Percentiles rank a stretch among this genome's conserved stretches.
These are phyloP conservation scores for Trypanosoma lewisi DNA, from an alignment of 208 protist species.

Conservation along the genomic window DNA sequence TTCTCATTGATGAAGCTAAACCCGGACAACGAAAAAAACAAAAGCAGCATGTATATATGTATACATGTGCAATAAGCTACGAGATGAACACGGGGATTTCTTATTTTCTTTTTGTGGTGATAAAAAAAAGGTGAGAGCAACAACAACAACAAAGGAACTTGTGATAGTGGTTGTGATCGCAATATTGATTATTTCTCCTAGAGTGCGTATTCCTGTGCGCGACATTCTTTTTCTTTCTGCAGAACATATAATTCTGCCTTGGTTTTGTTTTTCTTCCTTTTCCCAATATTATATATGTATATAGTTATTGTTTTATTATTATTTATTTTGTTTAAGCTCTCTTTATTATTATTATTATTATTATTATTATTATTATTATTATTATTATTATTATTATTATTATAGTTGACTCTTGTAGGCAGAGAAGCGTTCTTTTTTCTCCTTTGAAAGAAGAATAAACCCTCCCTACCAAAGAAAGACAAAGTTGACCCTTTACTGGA, in stretches of 20 bases:
- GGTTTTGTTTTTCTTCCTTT: neutral
- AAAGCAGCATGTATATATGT: no score
- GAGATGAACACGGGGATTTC: no score
- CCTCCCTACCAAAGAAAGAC: no score
- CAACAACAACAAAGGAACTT: no score
- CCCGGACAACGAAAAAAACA: no score
- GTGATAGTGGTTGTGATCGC: neutral
- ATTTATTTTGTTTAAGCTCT: conserved; percentile 5
- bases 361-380: conserved; percentile 1
- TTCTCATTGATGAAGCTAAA: no score
- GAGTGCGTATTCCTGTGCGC: neutral
- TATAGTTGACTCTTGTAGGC: neutral
- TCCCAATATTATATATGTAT: conserved; percentile 8
- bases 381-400: conserved; percentile 13
- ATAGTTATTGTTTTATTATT: conserved; percentile 5
- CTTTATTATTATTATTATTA: conserved; percentile 18
- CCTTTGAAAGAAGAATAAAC: conserved; percentile 4
- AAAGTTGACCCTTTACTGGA: neutral
- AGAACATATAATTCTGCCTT: no score
- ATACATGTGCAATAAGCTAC: no score
- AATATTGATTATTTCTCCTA: neutral
- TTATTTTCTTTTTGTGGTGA: no score
- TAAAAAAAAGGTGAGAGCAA: no score
- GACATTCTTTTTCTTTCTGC: no score
- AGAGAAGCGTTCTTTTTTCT: conserved; percentile 8